phyloP scores from a whole-genome alignment of 2,329 filamentous ascomycete genomes.

The Sphaerostilbella broomeana region DNA sequence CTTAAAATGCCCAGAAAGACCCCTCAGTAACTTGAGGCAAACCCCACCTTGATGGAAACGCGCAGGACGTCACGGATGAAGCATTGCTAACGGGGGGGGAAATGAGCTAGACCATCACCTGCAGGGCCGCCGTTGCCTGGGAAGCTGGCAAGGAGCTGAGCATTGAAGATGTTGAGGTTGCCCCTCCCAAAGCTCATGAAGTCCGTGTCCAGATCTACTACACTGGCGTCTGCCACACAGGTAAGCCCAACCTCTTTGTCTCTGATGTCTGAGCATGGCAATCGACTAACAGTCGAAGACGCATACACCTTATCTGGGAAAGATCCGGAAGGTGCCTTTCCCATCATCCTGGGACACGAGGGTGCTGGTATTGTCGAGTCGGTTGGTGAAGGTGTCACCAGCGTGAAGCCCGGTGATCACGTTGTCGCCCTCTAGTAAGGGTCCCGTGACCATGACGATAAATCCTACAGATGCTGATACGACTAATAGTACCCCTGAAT shows the following conservation, averaged over 20 bases:
- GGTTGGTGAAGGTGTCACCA: constrained; percentile 89
- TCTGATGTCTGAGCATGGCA: background rate
- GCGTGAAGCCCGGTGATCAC: constrained; percentile 87
- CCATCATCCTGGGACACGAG: constrained; percentile 82
- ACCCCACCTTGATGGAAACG: constrained; percentile 20
- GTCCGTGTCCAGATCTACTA: constrained; percentile 96
- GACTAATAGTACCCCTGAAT: constrained; percentile 76
- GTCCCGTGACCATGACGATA: background rate
- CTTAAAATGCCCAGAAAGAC: constrained; percentile 7
- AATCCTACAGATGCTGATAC: constrained; percentile 8
- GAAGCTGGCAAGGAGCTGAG: constrained; percentile 84
- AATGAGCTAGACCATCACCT: constrained; percentile 70
- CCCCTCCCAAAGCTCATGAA: constrained; percentile 81
- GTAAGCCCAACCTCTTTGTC: no score
- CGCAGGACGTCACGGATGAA: no score
- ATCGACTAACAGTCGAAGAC: constrained; percentile 44
- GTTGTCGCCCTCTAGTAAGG: constrained; percentile 81
- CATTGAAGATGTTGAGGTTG: constrained; percentile 90
- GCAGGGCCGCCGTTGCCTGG: constrained; percentile 97
- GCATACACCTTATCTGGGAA: constrained; percentile 94
- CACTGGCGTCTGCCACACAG: constrained; percentile 98
- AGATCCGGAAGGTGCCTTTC: constrained; percentile 93
- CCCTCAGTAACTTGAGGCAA: constrained; percentile 17
- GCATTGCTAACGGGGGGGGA: constrained; percentile 1
- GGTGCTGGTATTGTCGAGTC: constrained; percentile 90